These are phyloP conservation scores for Aspergillus steynii DNA, from an alignment of 495 filamentous ascomycete species.

Conservation along the genomic window DNA sequence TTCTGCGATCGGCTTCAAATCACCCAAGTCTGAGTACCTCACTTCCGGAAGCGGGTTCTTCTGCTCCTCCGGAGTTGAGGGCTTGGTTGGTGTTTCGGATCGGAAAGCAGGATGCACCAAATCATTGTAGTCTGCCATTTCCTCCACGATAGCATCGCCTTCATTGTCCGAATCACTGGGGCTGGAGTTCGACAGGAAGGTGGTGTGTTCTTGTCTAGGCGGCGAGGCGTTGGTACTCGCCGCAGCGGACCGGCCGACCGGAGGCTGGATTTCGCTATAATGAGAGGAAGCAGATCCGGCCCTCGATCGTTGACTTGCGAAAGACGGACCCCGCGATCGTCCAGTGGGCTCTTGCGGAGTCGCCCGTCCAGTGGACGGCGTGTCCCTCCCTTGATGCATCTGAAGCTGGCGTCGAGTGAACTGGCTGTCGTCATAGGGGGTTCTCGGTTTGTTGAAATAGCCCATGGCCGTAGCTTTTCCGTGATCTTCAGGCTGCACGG, in stretches of 20 bases:
- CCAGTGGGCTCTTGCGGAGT: constrained; percentile 29
- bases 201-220: constrained; percentile 24
- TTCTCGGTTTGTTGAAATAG: constrained; percentile 75
- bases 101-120: constrained; percentile 34
- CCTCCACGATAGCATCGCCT: constrained; percentile 20
- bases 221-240: constrained; percentile 37
- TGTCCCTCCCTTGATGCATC: constrained; percentile 67
- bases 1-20: constrained; percentile 48
- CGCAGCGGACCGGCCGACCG: constrained; percentile 26
- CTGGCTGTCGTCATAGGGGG: constrained; percentile 78
- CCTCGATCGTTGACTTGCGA: constrained; percentile 45
- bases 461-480: constrained; percentile 87
- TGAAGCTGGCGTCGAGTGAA: constrained; percentile 80
- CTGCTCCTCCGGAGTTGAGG: constrained; percentile 29
- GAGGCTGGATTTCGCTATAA: constrained; percentile 39
- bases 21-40: constrained; percentile 41
- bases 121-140: constrained; percentile 16
- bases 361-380: constrained; percentile 33
- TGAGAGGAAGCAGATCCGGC: constrained; percentile 49
- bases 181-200: constrained; percentile 47
- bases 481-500: constrained; percentile 73
- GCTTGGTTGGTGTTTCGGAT: constrained; percentile 27
- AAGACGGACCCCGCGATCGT: constrained; percentile 43
- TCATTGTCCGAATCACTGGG: constrained; percentile 48
- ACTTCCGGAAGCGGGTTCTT: constrained; percentile 42